Evolutionary conservation across 2,329 filamentous ascomycete genomes (phyloP).

Genomic region (Blastomyces emzantsi): DNA sequence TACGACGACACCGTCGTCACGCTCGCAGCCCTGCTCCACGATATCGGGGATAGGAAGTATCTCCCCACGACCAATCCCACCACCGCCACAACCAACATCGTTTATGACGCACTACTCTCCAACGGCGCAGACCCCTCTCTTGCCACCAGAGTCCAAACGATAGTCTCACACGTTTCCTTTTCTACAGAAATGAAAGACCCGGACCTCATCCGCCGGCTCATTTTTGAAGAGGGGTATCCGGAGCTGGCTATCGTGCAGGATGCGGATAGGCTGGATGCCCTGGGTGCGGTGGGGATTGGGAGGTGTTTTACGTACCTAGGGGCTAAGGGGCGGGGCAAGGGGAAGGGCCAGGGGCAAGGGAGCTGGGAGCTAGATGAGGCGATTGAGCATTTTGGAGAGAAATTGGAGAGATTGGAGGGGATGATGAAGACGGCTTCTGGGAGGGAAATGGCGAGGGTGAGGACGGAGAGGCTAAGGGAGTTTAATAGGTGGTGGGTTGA

Average conservation of each 20-base stretch:
- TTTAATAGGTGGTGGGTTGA: constrained; percentile 50
- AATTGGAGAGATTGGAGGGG: constrained; percentile 55
- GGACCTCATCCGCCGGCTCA: constrained; percentile 48
- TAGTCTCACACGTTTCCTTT: constrained; percentile 72
- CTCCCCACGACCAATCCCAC: constrained; percentile 24
- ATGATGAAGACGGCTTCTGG: constrained; percentile 56
- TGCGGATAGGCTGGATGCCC: constrained; percentile 82
- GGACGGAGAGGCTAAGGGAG: constrained; percentile 41
- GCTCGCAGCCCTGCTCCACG: constrained; percentile 70
- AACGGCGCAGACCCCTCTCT: constrained; percentile 49
- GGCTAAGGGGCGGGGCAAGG: constrained; percentile 40
- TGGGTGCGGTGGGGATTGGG: constrained; percentile 77
- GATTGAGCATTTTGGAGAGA: constrained; percentile 67
- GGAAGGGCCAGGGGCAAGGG: constrained; percentile 20
- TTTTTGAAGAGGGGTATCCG: constrained; percentile 49
- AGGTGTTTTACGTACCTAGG: constrained; percentile 69
- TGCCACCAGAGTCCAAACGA: constrained; percentile 57
- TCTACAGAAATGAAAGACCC: constrained; percentile 61
- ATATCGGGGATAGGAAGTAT: constrained; percentile 84
- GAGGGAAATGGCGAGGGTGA: constrained; percentile 39
- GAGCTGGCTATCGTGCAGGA: constrained; percentile 84
- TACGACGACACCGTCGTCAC: constrained; percentile 52
- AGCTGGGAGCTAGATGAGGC: constrained; percentile 51
- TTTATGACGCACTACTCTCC: constrained; percentile 22
- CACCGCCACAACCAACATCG: constrained; percentile 11